Conservation (phyloP, 176 grass and related monocot species). For the Lolium multiflorum region DNA sequence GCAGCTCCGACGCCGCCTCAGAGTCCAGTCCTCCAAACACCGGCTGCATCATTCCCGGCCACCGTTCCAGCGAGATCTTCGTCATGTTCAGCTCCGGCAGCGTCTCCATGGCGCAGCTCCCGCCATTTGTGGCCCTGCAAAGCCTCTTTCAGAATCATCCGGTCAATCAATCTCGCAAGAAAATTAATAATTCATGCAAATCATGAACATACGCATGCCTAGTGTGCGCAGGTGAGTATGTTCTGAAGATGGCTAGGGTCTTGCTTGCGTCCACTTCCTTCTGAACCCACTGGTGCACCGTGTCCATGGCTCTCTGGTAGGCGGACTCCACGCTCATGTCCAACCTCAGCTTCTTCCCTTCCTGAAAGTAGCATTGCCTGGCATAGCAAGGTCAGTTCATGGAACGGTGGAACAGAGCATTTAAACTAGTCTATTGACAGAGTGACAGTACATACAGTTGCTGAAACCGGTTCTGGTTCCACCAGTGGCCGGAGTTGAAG, state of each 20-base stretch:
- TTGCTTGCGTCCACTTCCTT: conserved; percentile 44
- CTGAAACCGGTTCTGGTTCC: conserved; percentile 55
- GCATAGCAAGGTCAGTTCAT: not conserved
- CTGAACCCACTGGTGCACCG: conserved; percentile 55
- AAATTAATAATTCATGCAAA: not conserved
- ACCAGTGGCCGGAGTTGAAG: conserved; percentile 77
- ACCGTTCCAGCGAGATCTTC: conserved; percentile 26
- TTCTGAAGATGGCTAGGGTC: conserved; percentile 55
- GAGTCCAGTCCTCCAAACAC: not conserved
- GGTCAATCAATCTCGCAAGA: not conserved
- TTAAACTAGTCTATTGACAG: not conserved
- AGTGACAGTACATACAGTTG: conserved; percentile 26
- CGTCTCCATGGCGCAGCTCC: conserved; percentile 50
- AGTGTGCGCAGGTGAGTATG: conserved; percentile 48
- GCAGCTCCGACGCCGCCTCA: not conserved
- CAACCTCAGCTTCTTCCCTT: conserved; percentile 60
- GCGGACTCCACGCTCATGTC: conserved; percentile 58
- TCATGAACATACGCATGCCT: not conserved
- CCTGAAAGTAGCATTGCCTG: conserved; percentile 60
- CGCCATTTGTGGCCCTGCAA: conserved; percentile 30
- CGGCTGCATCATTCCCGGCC: conserved; percentile 49
- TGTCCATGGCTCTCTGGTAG: conserved; percentile 47
- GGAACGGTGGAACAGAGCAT: no score
- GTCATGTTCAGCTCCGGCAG: conserved; percentile 54
- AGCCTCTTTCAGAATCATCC: not conserved